Percentiles rank a stretch among this genome's conserved stretches.
Conservation (phyloP, 352 stramenopile genomes). For the Stramenopiles sp. region DNA sequence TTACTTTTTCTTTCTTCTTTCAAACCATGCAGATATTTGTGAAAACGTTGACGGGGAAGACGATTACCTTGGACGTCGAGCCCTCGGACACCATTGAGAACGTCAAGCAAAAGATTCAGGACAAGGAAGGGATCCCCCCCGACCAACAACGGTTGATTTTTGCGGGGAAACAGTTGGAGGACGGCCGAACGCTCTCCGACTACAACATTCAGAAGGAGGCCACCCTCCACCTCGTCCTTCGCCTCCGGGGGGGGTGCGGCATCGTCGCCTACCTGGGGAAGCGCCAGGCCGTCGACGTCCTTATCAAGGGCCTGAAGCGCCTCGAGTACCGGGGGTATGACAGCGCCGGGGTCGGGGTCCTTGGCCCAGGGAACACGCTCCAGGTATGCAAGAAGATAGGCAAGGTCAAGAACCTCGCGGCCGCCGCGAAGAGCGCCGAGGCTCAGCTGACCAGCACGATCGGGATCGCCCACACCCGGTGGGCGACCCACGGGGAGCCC, state of each 20-base stretch:
- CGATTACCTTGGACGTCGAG: constrained; percentile 89
- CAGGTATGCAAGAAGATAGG: constrained; percentile 22
- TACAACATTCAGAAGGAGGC: constrained; percentile 90
- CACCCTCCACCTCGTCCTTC: no score
- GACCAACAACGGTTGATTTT: constrained; percentile 99
- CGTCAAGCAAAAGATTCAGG: constrained; percentile 99
- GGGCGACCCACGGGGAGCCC: constrained; percentile 92
- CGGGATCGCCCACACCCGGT: constrained; percentile 96
- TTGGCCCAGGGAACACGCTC: constrained; percentile 23
- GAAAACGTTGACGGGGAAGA: constrained; percentile 92
- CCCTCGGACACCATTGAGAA: constrained; percentile 96
- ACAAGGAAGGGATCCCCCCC: constrained; percentile 99
- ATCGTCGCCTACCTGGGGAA: constrained; percentile 22
- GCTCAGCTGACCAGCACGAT: no score
- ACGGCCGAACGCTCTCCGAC: constrained; percentile 75
- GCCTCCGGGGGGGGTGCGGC: no score
- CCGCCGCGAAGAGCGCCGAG: no score
- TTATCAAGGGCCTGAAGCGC: constrained; percentile 61
- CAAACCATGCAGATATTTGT: constrained; percentile 90
- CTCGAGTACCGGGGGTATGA: constrained; percentile 91
- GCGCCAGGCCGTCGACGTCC: constrained; percentile 43
- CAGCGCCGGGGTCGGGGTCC: constrained; percentile 62
- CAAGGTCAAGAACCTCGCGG: constrained; percentile 33
- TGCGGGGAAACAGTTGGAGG: constrained; percentile 96
- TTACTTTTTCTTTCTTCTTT: no score